These are phyloP conservation scores for Plasmodium knowlesi DNA, from an alignment of 169 alveolate genomes.

Conservation along the genomic window DNA sequence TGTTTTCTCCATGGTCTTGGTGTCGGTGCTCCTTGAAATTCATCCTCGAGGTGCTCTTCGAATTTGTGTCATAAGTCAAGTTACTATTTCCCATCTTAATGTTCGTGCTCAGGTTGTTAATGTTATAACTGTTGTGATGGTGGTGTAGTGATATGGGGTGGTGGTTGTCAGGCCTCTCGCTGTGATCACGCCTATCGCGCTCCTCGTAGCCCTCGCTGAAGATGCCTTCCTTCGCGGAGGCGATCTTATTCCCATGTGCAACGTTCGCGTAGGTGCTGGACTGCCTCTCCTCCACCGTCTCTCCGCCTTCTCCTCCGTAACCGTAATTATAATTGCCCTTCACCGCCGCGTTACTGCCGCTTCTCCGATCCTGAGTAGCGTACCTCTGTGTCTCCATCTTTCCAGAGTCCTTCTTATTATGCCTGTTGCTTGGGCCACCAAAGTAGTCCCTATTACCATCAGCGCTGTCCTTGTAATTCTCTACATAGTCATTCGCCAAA, in stretches of 20 bases:
- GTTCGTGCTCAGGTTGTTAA: slow-evolving; percentile 48
- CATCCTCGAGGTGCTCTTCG: slow-evolving; percentile 6
- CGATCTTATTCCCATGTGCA: neutral
- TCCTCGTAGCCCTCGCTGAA: neutral
- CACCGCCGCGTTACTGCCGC: neutral
- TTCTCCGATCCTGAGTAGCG: too few relatives aligned
- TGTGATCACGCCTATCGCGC: neutral
- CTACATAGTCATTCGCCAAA: neutral
- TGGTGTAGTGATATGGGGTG: too few relatives aligned
- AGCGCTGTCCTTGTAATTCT: neutral
- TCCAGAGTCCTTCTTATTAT: neutral
- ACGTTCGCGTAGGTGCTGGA: neutral
- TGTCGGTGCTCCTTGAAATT: slow-evolving; percentile 15
- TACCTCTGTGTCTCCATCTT: neutral
- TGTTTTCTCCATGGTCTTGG: slow-evolving; percentile 15
- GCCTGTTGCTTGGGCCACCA: neutral
- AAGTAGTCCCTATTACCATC: neutral
- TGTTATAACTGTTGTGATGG: slow-evolving; percentile 41
- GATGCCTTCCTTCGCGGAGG: neutral
- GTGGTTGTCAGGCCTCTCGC: neutral
- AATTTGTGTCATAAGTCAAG: slow-evolving; percentile 24
- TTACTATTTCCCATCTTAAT: slow-evolving; percentile 61
- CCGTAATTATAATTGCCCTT: neutral
- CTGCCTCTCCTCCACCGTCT: neutral
- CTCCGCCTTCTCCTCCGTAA: neutral